A percentile compares a stretch with the other conserved stretches of the same genome.
These are phyloP conservation scores for Murraya paniculata DNA, from an alignment of 345 rosid species.

Conservation along the genomic window DNA sequence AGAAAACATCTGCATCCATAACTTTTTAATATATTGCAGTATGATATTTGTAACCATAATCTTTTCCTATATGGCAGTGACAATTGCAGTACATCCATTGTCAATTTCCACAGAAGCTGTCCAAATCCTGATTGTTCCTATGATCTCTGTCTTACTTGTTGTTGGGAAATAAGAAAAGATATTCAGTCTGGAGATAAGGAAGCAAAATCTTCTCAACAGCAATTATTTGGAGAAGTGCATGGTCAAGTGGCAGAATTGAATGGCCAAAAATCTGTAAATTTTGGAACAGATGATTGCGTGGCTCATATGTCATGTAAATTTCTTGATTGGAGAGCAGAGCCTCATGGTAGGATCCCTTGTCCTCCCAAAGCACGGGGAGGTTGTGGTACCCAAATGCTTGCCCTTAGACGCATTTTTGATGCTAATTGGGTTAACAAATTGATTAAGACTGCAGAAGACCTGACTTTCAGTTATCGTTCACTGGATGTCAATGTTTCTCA, in stretches of 20 bases:
- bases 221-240: slow-evolving; percentile 17
- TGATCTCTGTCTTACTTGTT: slow-evolving; percentile 59
- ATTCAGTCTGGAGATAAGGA: slow-evolving; percentile 20
- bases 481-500: slow-evolving; percentile 30
- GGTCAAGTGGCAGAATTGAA: slow-evolving; percentile 17
- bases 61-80: slow-evolving; percentile 36
- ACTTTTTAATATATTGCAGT: background rate
- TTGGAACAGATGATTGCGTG: background rate
- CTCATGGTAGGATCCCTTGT: slow-evolving; percentile 55
- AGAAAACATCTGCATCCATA: background rate
- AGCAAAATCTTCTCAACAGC: slow-evolving; percentile 22
- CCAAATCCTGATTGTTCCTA: slow-evolving; percentile 41
- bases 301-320: background rate
- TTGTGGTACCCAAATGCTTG: slow-evolving; percentile 51
- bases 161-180: slow-evolving; percentile 41
- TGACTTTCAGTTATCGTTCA: slow-evolving; percentile 30
- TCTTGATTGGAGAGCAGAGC: slow-evolving; percentile 43
- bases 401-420: slow-evolving; percentile 46
- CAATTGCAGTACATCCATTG: slow-evolving; percentile 53
- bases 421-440: slow-evolving; percentile 40
- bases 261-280: slow-evolving; percentile 12
- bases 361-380: slow-evolving; percentile 65
- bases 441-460: slow-evolving; percentile 46
- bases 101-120: slow-evolving; percentile 51
- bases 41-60: slow-evolving; percentile 11